phyloP scores from a whole-genome alignment of 2,329 filamentous ascomycete genomes.

The Trichoderma brevicompactum region DNA sequence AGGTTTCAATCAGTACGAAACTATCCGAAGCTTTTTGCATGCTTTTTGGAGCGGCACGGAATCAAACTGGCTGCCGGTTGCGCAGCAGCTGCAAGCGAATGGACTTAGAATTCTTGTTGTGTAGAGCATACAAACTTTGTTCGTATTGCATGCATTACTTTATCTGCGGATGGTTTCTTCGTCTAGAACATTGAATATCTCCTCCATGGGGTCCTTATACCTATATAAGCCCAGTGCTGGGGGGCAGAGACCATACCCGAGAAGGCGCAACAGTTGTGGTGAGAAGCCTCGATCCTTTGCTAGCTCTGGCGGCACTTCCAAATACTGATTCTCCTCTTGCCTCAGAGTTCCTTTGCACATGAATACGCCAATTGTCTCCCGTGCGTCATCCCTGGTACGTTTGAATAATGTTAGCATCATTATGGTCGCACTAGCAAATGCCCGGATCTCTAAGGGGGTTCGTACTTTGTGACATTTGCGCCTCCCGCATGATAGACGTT shows the following conservation, averaged over 20 bases:
- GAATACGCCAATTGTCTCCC: constrained; percentile 43
- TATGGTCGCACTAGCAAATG: not conserved
- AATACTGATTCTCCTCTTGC: constrained; percentile 43
- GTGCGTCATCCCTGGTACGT: constrained; percentile 35
- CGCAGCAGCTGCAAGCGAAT: constrained; percentile 32
- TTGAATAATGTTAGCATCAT: constrained; percentile 11
- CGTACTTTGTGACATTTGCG: constrained; percentile 41
- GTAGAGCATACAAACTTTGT: constrained; percentile 6
- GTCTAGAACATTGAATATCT: constrained; percentile 44
- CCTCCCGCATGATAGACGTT: constrained; percentile 49
- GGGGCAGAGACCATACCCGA: constrained; percentile 42
- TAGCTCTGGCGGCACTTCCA: constrained; percentile 38
- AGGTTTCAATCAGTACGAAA: constrained; percentile 35
- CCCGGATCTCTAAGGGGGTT: not conserved
- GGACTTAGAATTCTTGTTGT: constrained; percentile 35
- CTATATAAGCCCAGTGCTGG: constrained; percentile 44
- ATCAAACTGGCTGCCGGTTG: constrained; percentile 38
- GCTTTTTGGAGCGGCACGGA: constrained; percentile 36
- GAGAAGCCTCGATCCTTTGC: constrained; percentile 40
- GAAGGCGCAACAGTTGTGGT: constrained; percentile 40
- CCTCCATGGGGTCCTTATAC: constrained; percentile 45
- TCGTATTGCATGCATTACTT: not conserved
- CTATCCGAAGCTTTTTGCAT: constrained; percentile 34
- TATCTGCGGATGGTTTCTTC: constrained; percentile 43
- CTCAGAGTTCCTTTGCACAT: constrained; percentile 42